Percentiles rank a stretch among this genome's conserved stretches.
Evolutionary conservation across 78 protist species (phyloP).

Genomic region (Bodo saltans): DNA sequence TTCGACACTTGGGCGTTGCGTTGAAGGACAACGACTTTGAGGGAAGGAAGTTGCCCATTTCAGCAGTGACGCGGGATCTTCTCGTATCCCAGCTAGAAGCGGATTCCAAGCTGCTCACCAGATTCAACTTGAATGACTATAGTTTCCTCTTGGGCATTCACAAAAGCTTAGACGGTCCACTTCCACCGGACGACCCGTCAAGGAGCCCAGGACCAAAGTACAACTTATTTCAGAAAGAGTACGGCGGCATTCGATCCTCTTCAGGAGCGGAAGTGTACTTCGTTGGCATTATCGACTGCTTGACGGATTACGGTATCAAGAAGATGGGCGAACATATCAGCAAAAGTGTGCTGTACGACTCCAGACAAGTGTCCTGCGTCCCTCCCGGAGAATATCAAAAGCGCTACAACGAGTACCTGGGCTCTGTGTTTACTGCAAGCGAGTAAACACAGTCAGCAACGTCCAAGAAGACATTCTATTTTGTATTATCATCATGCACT

Average conservation of each 20-base stretch:
- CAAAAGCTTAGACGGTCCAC: background rate
- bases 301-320: slow-evolving; percentile 15
- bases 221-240: background rate
- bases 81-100: background rate
- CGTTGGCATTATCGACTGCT: slow-evolving; percentile 29
- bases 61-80: background rate
- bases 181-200: background rate
- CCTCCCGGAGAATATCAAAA: slow-evolving; percentile 38
- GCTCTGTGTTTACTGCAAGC: too few species aligned
- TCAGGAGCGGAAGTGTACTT: slow-evolving; percentile 3
- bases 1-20: slow-evolving; percentile 2
- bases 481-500: too few species aligned
- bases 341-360: slow-evolving; percentile 5
- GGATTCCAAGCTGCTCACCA: slow-evolving; percentile 28
- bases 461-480: too few species aligned
- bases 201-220: background rate
- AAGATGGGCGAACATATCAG: slow-evolving; percentile 9
- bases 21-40: slow-evolving; percentile 21
- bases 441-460: too few species aligned
- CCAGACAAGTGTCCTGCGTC: slow-evolving; percentile 21
- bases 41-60: background rate
- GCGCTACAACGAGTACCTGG: slow-evolving; percentile 22
- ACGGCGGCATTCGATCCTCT: slow-evolving; percentile 9
- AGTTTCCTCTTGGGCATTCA: slow-evolving; percentile 48
- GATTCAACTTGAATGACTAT: slow-evolving; percentile 42